A percentile compares a stretch with the other conserved stretches of the same genome.
Conservation (phyloP, 2,329 filamentous ascomycete genomes). For the Talaromyces sp. region DNA sequence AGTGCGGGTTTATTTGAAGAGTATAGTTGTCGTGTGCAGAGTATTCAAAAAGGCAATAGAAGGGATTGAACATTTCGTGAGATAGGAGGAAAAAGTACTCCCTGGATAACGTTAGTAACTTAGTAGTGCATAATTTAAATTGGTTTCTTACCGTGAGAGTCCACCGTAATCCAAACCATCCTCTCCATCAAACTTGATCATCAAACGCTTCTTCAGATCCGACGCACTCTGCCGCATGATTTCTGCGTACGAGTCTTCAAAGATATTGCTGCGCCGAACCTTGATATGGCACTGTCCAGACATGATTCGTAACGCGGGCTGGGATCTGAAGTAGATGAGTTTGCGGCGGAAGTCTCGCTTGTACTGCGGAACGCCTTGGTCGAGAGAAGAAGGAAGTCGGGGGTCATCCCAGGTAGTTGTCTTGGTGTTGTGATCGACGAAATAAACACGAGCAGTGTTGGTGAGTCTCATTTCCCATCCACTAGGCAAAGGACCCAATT, state of each 20-base stretch:
- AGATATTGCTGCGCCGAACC: slow-evolving; percentile 92
- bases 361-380: slow-evolving; percentile 98
- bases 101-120: slow-evolving; percentile 43
- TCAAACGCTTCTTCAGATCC: slow-evolving; percentile 94
- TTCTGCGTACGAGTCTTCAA: slow-evolving; percentile 97
- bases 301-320: slow-evolving; percentile 90
- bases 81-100: slow-evolving; percentile 99
- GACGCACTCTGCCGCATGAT: slow-evolving; percentile 94
- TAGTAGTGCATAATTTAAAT: neutral
- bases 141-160: slow-evolving; percentile 61
- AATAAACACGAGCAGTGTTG: slow-evolving; percentile 96
- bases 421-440: slow-evolving; percentile 99
- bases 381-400: slow-evolving; percentile 85
- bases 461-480: slow-evolving; percentile 99
- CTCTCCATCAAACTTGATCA: slow-evolving; percentile 99
- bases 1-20: slow-evolving; percentile 98
- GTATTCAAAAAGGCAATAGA: slow-evolving; percentile 99
- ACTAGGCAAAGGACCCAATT: slow-evolving; percentile 88
- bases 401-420: slow-evolving; percentile 99
- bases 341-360: slow-evolving; percentile 98
- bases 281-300: slow-evolving; percentile 98
- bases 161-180: slow-evolving; percentile 97
- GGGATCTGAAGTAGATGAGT: slow-evolving; percentile 97
- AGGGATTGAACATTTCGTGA: slow-evolving; percentile 99
- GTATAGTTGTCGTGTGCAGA: slow-evolving; percentile 99